A percentile compares a stretch with the other conserved stretches of the same genome.
phyloP scores from a whole-genome alignment of 495 filamentous ascomycete genomes.

The Penicillium paradoxum region DNA sequence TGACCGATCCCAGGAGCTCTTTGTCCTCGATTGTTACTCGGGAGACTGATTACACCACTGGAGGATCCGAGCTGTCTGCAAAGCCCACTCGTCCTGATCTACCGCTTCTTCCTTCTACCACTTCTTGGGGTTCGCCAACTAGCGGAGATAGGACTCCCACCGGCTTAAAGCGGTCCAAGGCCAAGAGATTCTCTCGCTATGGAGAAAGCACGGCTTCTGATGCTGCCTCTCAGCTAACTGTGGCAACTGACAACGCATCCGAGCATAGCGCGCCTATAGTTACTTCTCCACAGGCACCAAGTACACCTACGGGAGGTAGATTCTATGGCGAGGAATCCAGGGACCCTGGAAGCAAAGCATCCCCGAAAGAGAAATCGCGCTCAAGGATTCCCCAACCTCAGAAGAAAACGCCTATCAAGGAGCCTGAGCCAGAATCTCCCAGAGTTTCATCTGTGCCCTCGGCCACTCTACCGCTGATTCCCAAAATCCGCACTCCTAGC shows the following conservation, averaged over 20 bases:
- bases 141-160: conserved; percentile 28
- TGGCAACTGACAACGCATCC: conserved; percentile 6
- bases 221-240: conserved; percentile 18
- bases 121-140: not conserved
- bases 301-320: conserved; percentile 13
- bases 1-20: conserved; percentile 29
- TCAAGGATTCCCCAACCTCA: conserved; percentile 13
- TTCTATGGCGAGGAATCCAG: conserved; percentile 23
- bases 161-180: conserved; percentile 51
- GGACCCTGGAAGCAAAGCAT: conserved; percentile 1
- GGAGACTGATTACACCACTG: conserved; percentile 34
- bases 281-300: not conserved
- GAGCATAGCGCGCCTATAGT: not conserved
- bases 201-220: conserved; percentile 34
- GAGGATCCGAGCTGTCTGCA: conserved; percentile 22
- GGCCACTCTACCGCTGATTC: conserved; percentile 52
- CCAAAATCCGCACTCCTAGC: conserved; percentile 46
- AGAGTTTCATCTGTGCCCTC: conserved; percentile 56
- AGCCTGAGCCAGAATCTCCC: conserved; percentile 29
- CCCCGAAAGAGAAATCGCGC: conserved; percentile 8
- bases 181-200: conserved; percentile 47
- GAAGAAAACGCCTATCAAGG: conserved; percentile 32
- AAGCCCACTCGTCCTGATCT: conserved; percentile 20
- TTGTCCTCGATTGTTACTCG: conserved; percentile 33
- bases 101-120: conserved; percentile 27